These are phyloP conservation scores for Paracamarosporium sp. DNA, from an alignment of 2,329 filamentous ascomycete genomes.

Conservation along the genomic window DNA sequence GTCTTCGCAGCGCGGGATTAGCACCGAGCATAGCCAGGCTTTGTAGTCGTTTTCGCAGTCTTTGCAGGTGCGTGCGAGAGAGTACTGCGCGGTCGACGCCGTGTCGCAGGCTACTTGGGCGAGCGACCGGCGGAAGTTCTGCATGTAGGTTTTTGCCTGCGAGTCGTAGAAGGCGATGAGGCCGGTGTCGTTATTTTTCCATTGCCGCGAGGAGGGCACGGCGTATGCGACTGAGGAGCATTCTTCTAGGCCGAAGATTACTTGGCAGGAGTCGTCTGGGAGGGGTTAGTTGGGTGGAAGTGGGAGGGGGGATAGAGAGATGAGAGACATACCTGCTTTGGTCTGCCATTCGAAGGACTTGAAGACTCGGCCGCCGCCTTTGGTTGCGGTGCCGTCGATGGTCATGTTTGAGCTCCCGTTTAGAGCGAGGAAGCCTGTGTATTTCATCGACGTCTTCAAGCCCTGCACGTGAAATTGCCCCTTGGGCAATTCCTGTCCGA, in stretches of 20 bases:
- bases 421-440: slow-evolving; percentile 75
- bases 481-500: slow-evolving; percentile 69
- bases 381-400: slow-evolving; percentile 53
- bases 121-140: slow-evolving; percentile 81
- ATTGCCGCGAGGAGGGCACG: slow-evolving; percentile 78
- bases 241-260: slow-evolving; percentile 87
- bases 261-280: slow-evolving; percentile 78
- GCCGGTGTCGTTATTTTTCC: slow-evolving; percentile 64
- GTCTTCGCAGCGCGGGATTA: slow-evolving; percentile 90
- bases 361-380: slow-evolving; percentile 80
- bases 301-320: background rate
- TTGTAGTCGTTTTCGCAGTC: slow-evolving; percentile 87
- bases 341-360: slow-evolving; percentile 76
- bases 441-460: slow-evolving; percentile 74
- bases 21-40: slow-evolving; percentile 91
- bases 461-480: slow-evolving; percentile 86
- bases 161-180: slow-evolving; percentile 80
- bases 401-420: slow-evolving; percentile 62
- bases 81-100: slow-evolving; percentile 75
- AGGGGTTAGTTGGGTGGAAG: slow-evolving; percentile 18
- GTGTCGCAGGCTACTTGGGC: slow-evolving; percentile 87
- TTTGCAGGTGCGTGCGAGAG: slow-evolving; percentile 75
- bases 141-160: slow-evolving; percentile 72
- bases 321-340: slow-evolving; percentile 68
- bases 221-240: slow-evolving; percentile 90